These are phyloP conservation scores for Trebouxia gelatinosa DNA, from an alignment of 163 green algal genomes.

Conservation along the genomic window DNA sequence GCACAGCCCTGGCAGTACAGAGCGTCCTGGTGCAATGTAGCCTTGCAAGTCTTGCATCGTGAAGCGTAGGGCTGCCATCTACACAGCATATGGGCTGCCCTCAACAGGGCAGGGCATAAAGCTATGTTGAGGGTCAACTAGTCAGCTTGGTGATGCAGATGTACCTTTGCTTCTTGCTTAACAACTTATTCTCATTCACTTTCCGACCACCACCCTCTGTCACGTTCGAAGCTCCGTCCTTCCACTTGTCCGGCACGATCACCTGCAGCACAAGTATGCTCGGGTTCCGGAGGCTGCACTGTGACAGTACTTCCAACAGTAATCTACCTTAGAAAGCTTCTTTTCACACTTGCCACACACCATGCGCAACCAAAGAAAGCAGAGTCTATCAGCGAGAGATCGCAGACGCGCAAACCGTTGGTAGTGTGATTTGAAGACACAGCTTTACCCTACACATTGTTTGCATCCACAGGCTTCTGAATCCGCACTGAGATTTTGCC, in stretches of 20 bases:
- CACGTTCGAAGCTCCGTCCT: constrained; percentile 65
- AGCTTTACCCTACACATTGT: constrained; percentile 3
- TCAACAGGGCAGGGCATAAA: constrained; percentile 13
- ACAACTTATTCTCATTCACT: constrained; percentile 80
- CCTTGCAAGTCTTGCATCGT: constrained; percentile 73
- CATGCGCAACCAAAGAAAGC: constrained; percentile 27
- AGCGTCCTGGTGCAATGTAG: constrained; percentile 55
- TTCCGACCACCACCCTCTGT: constrained; percentile 54
- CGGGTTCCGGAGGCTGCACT: background rate
- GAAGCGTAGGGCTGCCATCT: constrained; percentile 38
- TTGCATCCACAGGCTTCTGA: background rate
- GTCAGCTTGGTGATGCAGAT: too few relatives aligned
- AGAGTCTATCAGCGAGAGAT: background rate
- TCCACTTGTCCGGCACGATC: constrained; percentile 72
- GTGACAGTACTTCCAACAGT: too few relatives aligned
- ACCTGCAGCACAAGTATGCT: constrained; percentile 22
- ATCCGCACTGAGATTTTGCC: background rate
- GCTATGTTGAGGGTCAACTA: too few relatives aligned
- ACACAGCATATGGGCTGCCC: background rate
- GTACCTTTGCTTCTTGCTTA: constrained; percentile 67
- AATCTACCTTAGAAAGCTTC: constrained; percentile 62
- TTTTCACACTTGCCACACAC: constrained; percentile 64
- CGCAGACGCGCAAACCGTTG: background rate
- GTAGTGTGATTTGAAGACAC: background rate
- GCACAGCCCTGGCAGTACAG: constrained; percentile 72